These are phyloP conservation scores for Kodamaea kaohsiungensis DNA, from an alignment of 805 yeast genomes.

Conservation along the genomic window DNA sequence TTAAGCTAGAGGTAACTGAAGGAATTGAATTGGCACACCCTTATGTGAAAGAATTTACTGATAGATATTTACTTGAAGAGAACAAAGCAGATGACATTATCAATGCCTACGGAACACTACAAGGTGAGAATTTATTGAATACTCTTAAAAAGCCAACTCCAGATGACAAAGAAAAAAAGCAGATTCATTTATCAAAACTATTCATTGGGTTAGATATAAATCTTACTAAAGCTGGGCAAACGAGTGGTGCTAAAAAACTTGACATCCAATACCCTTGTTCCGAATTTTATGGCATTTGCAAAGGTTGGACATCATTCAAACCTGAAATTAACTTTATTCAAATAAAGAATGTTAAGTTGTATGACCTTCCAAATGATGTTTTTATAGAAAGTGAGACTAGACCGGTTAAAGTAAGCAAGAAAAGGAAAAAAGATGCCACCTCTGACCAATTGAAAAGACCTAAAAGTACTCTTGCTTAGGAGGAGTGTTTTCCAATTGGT, in stretches of 20 bases:
- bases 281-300: slow-evolving; percentile 81
- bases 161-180: slow-evolving; percentile 26
- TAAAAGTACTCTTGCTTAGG: not conserved
- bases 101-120: slow-evolving; percentile 60
- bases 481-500: too few species aligned
- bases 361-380: slow-evolving; percentile 74
- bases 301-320: slow-evolving; percentile 68
- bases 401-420: not conserved
- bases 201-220: slow-evolving; percentile 74
- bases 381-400: not conserved
- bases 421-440: not conserved
- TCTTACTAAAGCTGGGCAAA: slow-evolving; percentile 30
- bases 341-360: slow-evolving; percentile 71
- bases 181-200: slow-evolving; percentile 67
- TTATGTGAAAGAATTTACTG: slow-evolving; percentile 72
- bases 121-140: slow-evolving; percentile 49
- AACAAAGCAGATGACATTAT: slow-evolving; percentile 62
- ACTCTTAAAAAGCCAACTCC: not conserved
- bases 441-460: slow-evolving; percentile 2
- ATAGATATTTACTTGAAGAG: slow-evolving; percentile 42
- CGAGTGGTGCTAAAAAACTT: slow-evolving; percentile 60
- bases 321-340: slow-evolving; percentile 59
- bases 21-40: slow-evolving; percentile 90
- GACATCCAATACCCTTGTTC: slow-evolving; percentile 89
- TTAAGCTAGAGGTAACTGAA: slow-evolving; percentile 73